Percentiles rank a stretch among this genome's conserved stretches.
Evolutionary conservation across 192 early-diverging fungal genomes (phyloP).

Genomic region (Backusella tarrabulga): DNA sequence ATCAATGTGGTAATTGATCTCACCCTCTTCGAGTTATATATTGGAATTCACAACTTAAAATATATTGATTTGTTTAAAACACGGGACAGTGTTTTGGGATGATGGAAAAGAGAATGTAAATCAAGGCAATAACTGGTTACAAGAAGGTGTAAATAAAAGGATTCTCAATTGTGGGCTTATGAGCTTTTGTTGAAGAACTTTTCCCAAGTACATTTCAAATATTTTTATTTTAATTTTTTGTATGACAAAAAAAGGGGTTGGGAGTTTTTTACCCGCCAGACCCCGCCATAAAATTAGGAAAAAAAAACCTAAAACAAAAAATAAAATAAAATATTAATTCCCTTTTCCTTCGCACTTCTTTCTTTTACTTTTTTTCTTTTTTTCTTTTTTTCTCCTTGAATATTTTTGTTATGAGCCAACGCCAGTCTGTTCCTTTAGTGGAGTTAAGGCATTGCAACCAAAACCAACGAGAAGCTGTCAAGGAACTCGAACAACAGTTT

Average conservation of each 20-base stretch:
- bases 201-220: conserved; percentile 6
- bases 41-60: conserved; percentile 10
- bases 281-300: not conserved
- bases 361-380: not conserved
- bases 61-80: too few relatives aligned
- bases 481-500: conserved; percentile 25
- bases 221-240: not conserved
- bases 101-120: not conserved
- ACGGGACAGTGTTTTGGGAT: not conserved
- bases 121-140: not conserved
- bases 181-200: not conserved
- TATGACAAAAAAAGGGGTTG: conserved; percentile 4
- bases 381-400: not conserved
- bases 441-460: conserved; percentile 13
- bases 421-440: not conserved
- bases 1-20: conserved; percentile 21
- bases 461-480: conserved; percentile 15
- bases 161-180: not conserved
- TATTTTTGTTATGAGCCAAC: conserved; percentile 9
- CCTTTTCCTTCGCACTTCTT: not conserved
- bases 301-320: not conserved
- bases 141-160: not conserved
- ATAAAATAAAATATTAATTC: not conserved
- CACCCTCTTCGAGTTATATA: conserved; percentile 3
- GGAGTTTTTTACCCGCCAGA: conserved; percentile 1